Base-by-base conservation (phyloP, 768 basidiomycete genomes). In the Tulasnella calospora region DNA sequence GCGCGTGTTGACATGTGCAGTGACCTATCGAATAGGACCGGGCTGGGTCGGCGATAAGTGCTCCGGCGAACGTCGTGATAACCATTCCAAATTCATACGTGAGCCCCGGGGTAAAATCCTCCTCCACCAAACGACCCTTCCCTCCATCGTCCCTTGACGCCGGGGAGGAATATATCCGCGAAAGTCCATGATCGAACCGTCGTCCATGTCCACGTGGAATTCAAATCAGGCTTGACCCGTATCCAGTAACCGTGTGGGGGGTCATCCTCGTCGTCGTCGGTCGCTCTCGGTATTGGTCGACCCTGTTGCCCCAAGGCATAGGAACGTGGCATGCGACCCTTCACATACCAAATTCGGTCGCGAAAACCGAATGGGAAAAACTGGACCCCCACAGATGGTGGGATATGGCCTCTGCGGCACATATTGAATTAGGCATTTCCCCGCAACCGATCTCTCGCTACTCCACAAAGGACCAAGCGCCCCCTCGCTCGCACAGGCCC, bases 181-280 rank as follows among this genome's bases (percentile, higher is more conserved):
- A 57, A n/a, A 30, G 23, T 8, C 30, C 0, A 23, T 10, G 51
- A 51, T 51, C 51, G 51, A 51, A 51, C 51, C 51, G 21, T 51
- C 30, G 61, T 67, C 61, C 30, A 67, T 5, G 51, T 27, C 61
- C 61, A 67, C 61, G 61, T 67, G 61, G 61, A 67, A 35, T 2
- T 10, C 12, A 35, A 67, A 67, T 67, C 61, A 27, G 33, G 33
- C 27, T 35, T 35, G 61, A 12, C 30, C 44, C 61, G 61, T 67
- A 33, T 33, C 61, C 61, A 67, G 61, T 67, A 67, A 67, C 61
- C 61, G 61, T 67, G 61, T 35, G 61, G 61, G 61, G 61, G n/a
- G 47, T 23, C 51, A 23, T 30, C 61, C n/a, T 67, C 61, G 61
- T 67, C 61, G 61, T 33, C 46, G 57, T 61, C n/a, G 51, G 57